Evolutionary conservation across 1,139 yeast species (phyloP).

Genomic region (Sugiyamaella neomexicana): DNA sequence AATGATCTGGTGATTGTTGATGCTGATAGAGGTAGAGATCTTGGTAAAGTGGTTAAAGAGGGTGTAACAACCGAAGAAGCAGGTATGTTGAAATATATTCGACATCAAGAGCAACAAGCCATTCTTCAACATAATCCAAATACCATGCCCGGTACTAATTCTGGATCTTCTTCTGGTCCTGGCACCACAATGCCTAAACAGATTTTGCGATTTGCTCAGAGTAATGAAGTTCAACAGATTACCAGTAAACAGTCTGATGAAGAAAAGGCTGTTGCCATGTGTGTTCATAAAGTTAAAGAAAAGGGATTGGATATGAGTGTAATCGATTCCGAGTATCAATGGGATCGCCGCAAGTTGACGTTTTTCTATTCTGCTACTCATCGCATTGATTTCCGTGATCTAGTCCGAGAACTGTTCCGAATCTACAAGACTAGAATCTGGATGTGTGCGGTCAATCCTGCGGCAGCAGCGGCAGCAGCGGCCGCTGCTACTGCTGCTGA

Average conservation of each 20-base stretch:
- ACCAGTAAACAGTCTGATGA: slow-evolving; percentile 65
- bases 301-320: slow-evolving; percentile 50
- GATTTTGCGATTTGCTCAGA: slow-evolving; percentile 66
- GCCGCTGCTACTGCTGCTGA: slow-evolving; percentile 12
- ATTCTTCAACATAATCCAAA: slow-evolving; percentile 45
- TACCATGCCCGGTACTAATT: slow-evolving; percentile 21
- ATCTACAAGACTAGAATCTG: slow-evolving; percentile 95
- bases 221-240: slow-evolving; percentile 61
- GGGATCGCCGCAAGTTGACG: slow-evolving; percentile 90
- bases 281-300: slow-evolving; percentile 58
- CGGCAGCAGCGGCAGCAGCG: slow-evolving; percentile 20
- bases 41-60: slow-evolving; percentile 74
- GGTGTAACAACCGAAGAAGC: slow-evolving; percentile 74
- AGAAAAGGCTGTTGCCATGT: slow-evolving; percentile 64
- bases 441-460: slow-evolving; percentile 75
- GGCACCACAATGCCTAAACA: slow-evolving; percentile 65
- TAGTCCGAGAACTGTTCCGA: slow-evolving; percentile 88
- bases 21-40: slow-evolving; percentile 94
- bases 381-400: slow-evolving; percentile 87
- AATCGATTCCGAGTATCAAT: slow-evolving; percentile 86
- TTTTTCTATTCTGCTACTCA: slow-evolving; percentile 82
- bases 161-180: slow-evolving; percentile 37
- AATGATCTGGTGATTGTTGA: slow-evolving; percentile 91
- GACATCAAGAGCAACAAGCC: slow-evolving; percentile 75
- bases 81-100: slow-evolving; percentile 73